These are phyloP conservation scores for Fomes fomentarius DNA, from an alignment of 1,284 basidiomycete genomes.

Conservation along the genomic window DNA sequence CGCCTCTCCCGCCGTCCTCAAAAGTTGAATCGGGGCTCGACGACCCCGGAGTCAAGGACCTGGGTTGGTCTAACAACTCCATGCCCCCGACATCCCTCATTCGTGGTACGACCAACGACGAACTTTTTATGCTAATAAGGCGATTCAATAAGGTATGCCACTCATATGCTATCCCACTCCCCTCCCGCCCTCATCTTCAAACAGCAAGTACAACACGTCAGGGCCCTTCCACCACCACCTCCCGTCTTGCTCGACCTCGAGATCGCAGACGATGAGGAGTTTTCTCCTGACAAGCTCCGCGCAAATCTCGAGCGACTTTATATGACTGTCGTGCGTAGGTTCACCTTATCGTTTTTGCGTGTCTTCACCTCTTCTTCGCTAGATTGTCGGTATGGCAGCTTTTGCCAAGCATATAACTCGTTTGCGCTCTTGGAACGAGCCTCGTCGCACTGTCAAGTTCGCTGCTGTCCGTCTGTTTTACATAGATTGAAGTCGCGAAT, in stretches of 20 bases:
- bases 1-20: constrained; percentile 7
- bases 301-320: constrained; percentile 55
- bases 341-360: not conserved
- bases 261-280: constrained; percentile 45
- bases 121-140: constrained; percentile 43
- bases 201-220: constrained; percentile 43
- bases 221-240: constrained; percentile 30
- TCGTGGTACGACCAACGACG: constrained; percentile 41
- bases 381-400: constrained; percentile 45
- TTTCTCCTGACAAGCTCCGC: constrained; percentile 50
- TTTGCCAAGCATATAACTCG: constrained; percentile 50
- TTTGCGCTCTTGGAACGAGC: constrained; percentile 55
- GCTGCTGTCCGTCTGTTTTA: constrained; percentile 31
- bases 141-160: constrained; percentile 43
- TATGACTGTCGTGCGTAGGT: constrained; percentile 41
- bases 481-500: not conserved
- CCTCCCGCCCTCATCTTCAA: not conserved
- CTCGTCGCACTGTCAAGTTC: constrained; percentile 44
- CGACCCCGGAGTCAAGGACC: constrained; percentile 33
- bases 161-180: not conserved
- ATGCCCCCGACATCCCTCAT: constrained; percentile 25
- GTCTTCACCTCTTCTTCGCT: not conserved
- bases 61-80: constrained; percentile 31
- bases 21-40: constrained; percentile 24
- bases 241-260: constrained; percentile 45